These are phyloP conservation scores for Cryptococcus depauperatus DNA, from an alignment of 1,284 basidiomycete species.

Conservation along the genomic window DNA sequence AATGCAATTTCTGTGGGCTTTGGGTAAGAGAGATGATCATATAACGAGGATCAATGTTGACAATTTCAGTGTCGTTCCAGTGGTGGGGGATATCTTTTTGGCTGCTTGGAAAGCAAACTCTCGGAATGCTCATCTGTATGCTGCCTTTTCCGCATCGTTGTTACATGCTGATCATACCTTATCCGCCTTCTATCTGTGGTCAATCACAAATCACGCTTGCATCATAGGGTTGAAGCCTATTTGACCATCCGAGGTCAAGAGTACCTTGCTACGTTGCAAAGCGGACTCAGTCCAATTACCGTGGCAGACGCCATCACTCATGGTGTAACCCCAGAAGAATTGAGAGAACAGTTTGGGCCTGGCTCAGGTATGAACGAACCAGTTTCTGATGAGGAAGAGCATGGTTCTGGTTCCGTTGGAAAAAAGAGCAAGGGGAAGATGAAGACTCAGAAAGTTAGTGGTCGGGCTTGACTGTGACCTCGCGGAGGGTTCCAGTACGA, in stretches of 20 bases:
- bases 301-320: constrained; percentile 5
- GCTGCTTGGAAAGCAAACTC: constrained; percentile 80
- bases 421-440: neutral
- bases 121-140: constrained; percentile 58
- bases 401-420: neutral
- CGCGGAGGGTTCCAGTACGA: too few species aligned
- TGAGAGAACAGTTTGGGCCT: constrained; percentile 12
- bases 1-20: constrained; percentile 63
- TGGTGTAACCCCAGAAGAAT: constrained; percentile 8
- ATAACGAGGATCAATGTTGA: neutral
- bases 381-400: neutral
- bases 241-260: constrained; percentile 38
- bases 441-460: too few species aligned
- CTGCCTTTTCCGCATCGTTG: too few species aligned
- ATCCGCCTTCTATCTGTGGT: too few species aligned
- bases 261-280: constrained; percentile 24
- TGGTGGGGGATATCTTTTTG: constrained; percentile 68
- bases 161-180: too few species aligned
- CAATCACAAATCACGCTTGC: neutral
- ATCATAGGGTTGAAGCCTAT: constrained; percentile 37
- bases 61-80: constrained; percentile 53
- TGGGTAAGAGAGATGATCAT: constrained; percentile 47
- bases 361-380: constrained; percentile 14
- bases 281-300: constrained; percentile 7
- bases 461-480: too few species aligned